Percentiles rank a stretch among this genome's conserved stretches.
phyloP scores from a whole-genome alignment of 179 eudicot species.

The Gypsophila paniculata region DNA sequence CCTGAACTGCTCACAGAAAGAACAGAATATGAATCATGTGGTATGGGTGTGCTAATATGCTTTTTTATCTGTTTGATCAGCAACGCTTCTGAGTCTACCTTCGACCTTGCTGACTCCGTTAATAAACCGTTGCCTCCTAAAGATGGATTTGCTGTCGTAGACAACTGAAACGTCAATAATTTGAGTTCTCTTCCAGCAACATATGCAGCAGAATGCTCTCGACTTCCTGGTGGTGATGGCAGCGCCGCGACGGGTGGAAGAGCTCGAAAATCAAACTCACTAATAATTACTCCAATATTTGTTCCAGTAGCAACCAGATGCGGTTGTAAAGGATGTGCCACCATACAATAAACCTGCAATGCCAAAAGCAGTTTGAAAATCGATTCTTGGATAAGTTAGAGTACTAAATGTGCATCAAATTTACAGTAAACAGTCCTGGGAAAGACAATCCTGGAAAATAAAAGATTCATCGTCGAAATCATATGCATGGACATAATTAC shows the following conservation, averaged over 20 bases:
- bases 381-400: background rate
- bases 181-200: constrained; percentile 85
- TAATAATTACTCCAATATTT: constrained; percentile 74
- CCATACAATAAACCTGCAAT: constrained; percentile 94
- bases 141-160: constrained; percentile 70
- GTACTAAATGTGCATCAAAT: background rate
- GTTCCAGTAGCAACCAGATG: constrained; percentile 98
- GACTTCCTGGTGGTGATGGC: constrained; percentile 71
- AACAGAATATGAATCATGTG: constrained; percentile 89
- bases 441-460: too few relatives aligned
- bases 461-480: constrained; percentile 11
- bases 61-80: constrained; percentile 87
- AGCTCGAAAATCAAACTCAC: constrained; percentile 88
- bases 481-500: background rate
- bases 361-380: constrained; percentile 13
- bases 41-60: constrained; percentile 86
- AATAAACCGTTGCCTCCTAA: constrained; percentile 81
- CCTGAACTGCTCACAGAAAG: constrained; percentile 92
- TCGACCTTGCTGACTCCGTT: constrained; percentile 59
- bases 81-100: constrained; percentile 77
- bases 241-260: constrained; percentile 86
- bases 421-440: background rate
- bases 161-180: constrained; percentile 73
- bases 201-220: constrained; percentile 87
- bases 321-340: constrained; percentile 93